These are phyloP conservation scores for Metschnikowia arizonensis DNA, from an alignment of 805 yeast species.

Conservation along the genomic window DNA sequence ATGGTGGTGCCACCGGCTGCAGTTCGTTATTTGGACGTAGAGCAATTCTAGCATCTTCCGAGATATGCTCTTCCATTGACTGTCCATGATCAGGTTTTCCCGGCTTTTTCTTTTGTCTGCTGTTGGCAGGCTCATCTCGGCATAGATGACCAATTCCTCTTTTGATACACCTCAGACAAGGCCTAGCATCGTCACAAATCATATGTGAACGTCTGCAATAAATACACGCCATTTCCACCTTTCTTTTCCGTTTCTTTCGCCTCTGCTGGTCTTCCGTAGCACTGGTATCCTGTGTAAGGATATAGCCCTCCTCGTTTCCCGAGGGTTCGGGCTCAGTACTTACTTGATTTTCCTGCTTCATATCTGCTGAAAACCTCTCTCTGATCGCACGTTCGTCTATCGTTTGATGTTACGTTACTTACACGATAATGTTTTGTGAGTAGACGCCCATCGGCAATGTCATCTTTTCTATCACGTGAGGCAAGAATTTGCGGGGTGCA, in stretches of 20 bases:
- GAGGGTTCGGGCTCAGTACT: background rate
- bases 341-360: background rate
- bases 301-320: background rate
- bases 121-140: conserved; percentile 59
- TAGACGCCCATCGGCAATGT: conserved; percentile 3
- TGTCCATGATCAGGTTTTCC: background rate
- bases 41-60: background rate
- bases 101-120: conserved; percentile 36
- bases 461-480: conserved; percentile 4
- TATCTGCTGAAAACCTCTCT: background rate
- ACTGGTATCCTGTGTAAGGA: background rate
- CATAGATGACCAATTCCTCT: conserved; percentile 87
- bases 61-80: background rate
- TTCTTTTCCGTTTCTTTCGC: conserved; percentile 37
- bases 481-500: conserved; percentile 1
- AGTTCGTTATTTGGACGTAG: background rate
- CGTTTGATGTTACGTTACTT: background rate
- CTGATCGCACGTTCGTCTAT: background rate
- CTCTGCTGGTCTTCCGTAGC: conserved; percentile 1
- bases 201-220: conserved; percentile 91
- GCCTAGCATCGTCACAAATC: conserved; percentile 79
- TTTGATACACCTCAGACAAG: conserved; percentile 80
- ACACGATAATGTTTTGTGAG: background rate
- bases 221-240: conserved; percentile 71
- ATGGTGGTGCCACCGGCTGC: background rate